Conservation (phyloP, 2,329 filamentous ascomycete genomes). For the Blastomyces emzantsi region DNA sequence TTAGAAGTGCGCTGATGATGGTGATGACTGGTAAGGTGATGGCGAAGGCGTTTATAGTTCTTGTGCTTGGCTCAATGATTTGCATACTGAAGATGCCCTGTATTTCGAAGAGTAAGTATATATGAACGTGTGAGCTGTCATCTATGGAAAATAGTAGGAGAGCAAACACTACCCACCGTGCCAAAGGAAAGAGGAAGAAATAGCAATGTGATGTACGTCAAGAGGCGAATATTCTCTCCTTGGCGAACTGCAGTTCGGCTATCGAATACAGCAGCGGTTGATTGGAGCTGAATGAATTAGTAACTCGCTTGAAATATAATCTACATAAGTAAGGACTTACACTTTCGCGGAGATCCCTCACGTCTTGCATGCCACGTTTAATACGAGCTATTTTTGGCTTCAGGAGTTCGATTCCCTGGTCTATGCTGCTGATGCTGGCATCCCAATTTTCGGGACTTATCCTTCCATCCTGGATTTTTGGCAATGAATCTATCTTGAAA, state of each 20-base stretch:
- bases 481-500: slow-evolving; percentile 11
- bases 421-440: slow-evolving; percentile 7
- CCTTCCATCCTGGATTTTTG: slow-evolving; percentile 9
- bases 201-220: slow-evolving; percentile 19
- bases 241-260: slow-evolving; percentile 18
- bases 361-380: slow-evolving; percentile 9
- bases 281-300: slow-evolving; percentile 9
- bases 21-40: slow-evolving; percentile 12
- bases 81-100: slow-evolving; percentile 13
- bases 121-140: background rate
- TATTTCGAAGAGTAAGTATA: background rate
- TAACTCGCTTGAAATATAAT: background rate
- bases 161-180: slow-evolving; percentile 9
- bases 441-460: slow-evolving; percentile 10
- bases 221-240: slow-evolving; percentile 19
- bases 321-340: background rate
- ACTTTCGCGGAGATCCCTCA: slow-evolving; percentile 11
- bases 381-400: slow-evolving; percentile 10
- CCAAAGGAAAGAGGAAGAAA: slow-evolving; percentile 19
- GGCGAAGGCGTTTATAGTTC: slow-evolving; percentile 10
- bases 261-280: slow-evolving; percentile 17
- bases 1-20: slow-evolving; percentile 9
- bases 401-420: slow-evolving; percentile 10
- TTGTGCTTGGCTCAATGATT: slow-evolving; percentile 4
- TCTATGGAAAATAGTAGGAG: background rate